Evolutionary conservation across 2,329 filamentous ascomycete genomes (phyloP).

Genomic region (Ophiostoma populinum): DNA sequence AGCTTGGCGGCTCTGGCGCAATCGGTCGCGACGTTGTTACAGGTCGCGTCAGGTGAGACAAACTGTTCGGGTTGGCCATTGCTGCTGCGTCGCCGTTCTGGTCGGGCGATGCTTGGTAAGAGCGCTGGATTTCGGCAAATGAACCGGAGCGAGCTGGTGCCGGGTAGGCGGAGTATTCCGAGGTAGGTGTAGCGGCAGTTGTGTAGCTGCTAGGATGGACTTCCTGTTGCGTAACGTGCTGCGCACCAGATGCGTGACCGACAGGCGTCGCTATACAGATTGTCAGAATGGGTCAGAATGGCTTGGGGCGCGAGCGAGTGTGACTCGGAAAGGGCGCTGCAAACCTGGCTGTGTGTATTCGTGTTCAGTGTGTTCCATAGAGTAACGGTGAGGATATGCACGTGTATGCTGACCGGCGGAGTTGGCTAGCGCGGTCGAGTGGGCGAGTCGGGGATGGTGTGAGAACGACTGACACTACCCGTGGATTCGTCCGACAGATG

Average conservation of each 20-base stretch:
- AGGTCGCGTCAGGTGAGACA: too few species aligned
- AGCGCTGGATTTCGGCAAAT: constrained; percentile 71
- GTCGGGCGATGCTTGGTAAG: constrained; percentile 63
- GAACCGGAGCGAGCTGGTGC: constrained; percentile 60
- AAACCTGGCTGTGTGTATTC: constrained; percentile 83
- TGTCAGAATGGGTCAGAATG: constrained; percentile 65
- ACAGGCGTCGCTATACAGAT: constrained; percentile 57
- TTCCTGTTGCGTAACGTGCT: constrained; percentile 73
- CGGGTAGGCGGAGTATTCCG: constrained; percentile 72
- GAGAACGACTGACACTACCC: too few species aligned
- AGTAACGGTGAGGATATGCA: constrained; percentile 15
- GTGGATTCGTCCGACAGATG: too few species aligned
- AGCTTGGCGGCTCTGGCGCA: too few species aligned
- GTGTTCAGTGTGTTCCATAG: constrained; percentile 46
- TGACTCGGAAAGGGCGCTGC: constrained; percentile 53
- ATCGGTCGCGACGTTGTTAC: too few species aligned
- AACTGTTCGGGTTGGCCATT: constrained; percentile 96
- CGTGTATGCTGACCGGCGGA: too few species aligned
- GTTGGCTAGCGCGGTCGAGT: too few species aligned
- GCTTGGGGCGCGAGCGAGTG: constrained; percentile 7
- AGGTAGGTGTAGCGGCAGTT: constrained; percentile 66
- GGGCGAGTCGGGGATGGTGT: neutral
- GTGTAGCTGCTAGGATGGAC: constrained; percentile 51
- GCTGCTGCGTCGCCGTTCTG: constrained; percentile 58
- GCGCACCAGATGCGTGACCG: constrained; percentile 89